A percentile compares a stretch with the other conserved stretches of the same genome.
Conservation (phyloP, 148 eudicot species). For the Talinum fruticosum region DNA sequence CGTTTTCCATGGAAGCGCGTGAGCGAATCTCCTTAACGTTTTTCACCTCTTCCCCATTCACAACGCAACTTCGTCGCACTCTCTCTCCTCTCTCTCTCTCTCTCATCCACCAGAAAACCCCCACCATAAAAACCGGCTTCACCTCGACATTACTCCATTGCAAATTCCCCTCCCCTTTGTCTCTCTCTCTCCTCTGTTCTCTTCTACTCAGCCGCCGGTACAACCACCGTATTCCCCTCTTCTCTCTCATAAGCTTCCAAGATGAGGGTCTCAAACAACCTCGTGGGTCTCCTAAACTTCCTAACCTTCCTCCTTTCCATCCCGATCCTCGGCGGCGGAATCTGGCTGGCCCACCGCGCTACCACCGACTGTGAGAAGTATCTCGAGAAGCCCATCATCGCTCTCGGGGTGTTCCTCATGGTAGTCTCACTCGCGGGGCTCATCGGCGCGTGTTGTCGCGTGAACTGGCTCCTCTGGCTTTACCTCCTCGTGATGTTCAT, state of each 20-base stretch:
- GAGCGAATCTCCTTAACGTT: not conserved
- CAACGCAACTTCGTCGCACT: not conserved
- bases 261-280: conserved; percentile 50
- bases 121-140: not conserved
- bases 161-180: not conserved
- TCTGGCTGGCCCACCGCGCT: conserved; percentile 65
- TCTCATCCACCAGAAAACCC: not conserved
- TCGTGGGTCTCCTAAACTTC: conserved; percentile 61
- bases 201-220: not conserved
- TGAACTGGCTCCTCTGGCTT: conserved; percentile 77
- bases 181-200: not conserved
- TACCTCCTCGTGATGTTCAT: conserved; percentile 78
- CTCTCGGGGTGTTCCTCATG: conserved; percentile 61
- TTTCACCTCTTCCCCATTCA: not conserved
- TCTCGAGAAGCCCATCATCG: conserved; percentile 58
- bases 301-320: conserved; percentile 70
- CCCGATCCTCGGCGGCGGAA: conserved; percentile 65
- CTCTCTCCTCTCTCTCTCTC: too few relatives aligned
- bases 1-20: not conserved
- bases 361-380: conserved; percentile 69
- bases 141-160: not conserved
- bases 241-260: not conserved
- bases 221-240: not conserved
- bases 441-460: conserved; percentile 74
- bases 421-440: conserved; percentile 71